phyloP scores from a whole-genome alignment of 2,329 filamentous ascomycete genomes.

The Fusarium nematophilum region DNA sequence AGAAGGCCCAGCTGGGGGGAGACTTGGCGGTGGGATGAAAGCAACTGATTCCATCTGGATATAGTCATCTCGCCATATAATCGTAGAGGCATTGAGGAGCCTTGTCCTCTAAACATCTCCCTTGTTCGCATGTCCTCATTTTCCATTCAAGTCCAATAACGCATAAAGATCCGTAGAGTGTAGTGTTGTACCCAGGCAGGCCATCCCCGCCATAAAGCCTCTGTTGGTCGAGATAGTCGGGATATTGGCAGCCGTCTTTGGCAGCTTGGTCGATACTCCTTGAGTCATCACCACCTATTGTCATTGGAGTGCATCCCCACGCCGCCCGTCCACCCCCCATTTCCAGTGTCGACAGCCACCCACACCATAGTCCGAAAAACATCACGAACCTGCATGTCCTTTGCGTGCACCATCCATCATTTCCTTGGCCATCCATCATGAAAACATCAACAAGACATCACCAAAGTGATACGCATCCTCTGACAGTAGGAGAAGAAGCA shows the following conservation, averaged over 20 bases:
- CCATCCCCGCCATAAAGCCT: not conserved
- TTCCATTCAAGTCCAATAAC: not conserved
- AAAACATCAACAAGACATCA: not conserved
- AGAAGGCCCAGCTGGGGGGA: not conserved
- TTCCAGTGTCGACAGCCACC: not conserved
- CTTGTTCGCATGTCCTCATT: not conserved
- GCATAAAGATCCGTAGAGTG: not conserved
- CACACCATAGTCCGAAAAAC: not conserved
- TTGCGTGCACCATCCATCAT: not conserved
- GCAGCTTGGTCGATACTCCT: not conserved
- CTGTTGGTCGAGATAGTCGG: not conserved
- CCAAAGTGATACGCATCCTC: not conserved
- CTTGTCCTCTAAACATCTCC: not conserved
- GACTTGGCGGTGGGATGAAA: not conserved
- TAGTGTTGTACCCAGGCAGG: not conserved
- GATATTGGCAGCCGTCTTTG: not conserved
- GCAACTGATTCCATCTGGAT: not conserved
- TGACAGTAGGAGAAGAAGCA: too few relatives aligned
- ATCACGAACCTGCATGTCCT: not conserved
- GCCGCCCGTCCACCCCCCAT: conserved; percentile 1
- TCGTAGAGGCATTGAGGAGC: not conserved
- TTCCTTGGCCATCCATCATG: not conserved
- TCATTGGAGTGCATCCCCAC: not conserved
- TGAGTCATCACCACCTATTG: not conserved
- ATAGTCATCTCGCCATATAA: not conserved